Evolutionary conservation across 306 rosid species (phyloP).

Genomic region (Echinosophora koreensis): DNA sequence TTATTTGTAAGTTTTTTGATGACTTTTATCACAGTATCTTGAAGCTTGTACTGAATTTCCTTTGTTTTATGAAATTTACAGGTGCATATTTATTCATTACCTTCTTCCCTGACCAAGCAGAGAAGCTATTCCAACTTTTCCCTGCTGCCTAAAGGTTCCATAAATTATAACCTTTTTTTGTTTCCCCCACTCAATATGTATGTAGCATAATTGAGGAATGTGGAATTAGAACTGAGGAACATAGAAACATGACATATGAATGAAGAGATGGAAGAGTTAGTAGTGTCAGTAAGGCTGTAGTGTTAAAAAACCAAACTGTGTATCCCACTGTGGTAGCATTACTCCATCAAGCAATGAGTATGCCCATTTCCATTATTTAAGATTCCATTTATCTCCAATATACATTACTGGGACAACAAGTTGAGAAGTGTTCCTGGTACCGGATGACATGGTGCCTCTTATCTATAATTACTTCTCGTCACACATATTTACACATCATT

Average conservation of each 20-base stretch:
- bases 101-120: slow-evolving; percentile 97
- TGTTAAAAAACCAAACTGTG: slow-evolving; percentile 14
- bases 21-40: slow-evolving; percentile 20
- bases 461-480: too few species aligned
- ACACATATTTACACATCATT: too few species aligned
- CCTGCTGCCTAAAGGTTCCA: slow-evolving; percentile 45
- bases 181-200: slow-evolving; percentile 25
- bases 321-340: slow-evolving; percentile 10
- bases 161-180: slow-evolving; percentile 21
- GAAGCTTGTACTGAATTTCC: slow-evolving; percentile 19
- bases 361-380: slow-evolving; percentile 26
- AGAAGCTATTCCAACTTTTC: slow-evolving; percentile 72
- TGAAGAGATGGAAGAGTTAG: slow-evolving; percentile 42
- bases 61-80: slow-evolving; percentile 50
- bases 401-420: not conserved
- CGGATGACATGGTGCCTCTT: too few species aligned
- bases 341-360: slow-evolving; percentile 25
- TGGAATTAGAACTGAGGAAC: slow-evolving; percentile 40
- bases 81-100: slow-evolving; percentile 90
- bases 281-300: slow-evolving; percentile 12
- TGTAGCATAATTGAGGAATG: slow-evolving; percentile 44
- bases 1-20: slow-evolving; percentile 70
- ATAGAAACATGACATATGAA: slow-evolving; percentile 22
- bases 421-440: not conserved
- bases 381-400: slow-evolving; percentile 27